Evolutionary conservation across 192 early-diverging fungal species (phyloP).

Genomic region (Mortierella hygrophila): DNA sequence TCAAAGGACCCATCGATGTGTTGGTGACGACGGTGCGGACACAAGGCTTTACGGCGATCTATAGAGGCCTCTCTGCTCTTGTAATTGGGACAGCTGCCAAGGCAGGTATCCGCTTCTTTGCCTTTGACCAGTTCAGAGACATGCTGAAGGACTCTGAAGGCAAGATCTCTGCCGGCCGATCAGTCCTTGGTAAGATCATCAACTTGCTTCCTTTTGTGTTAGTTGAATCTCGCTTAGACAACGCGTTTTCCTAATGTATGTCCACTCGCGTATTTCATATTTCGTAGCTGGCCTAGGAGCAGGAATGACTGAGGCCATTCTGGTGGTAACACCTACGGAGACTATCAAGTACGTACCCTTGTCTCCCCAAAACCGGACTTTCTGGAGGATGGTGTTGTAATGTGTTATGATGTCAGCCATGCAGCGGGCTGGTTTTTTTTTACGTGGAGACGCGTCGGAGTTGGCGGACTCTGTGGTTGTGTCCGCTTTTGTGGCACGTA

Average conservation of each 20-base stretch:
- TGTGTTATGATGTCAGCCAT: constrained; percentile 5
- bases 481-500: neutral
- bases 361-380: neutral
- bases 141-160: constrained; percentile 77
- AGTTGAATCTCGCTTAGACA: neutral
- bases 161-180: constrained; percentile 70
- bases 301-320: constrained; percentile 86
- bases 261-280: neutral
- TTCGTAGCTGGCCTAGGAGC: constrained; percentile 81
- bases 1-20: constrained; percentile 88
- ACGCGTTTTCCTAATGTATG: neutral
- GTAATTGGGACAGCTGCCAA: constrained; percentile 92
- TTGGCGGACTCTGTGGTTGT: neutral
- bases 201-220: constrained; percentile 30
- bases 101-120: constrained; percentile 92
- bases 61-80: constrained; percentile 89
- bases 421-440: neutral
- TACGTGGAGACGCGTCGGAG: neutral
- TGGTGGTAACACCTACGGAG: constrained; percentile 93
- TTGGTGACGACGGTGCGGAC: constrained; percentile 76
- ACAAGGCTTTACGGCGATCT: constrained; percentile 81
- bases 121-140: constrained; percentile 88
- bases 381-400: neutral
- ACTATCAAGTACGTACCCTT: constrained; percentile 81
- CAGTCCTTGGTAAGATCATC: constrained; percentile 63